Evolutionary conservation across 768 basidiomycete genomes (phyloP), one percentile per base, ranked within the genome.

Genomic region (Macrocybe gigantea): DNA sequence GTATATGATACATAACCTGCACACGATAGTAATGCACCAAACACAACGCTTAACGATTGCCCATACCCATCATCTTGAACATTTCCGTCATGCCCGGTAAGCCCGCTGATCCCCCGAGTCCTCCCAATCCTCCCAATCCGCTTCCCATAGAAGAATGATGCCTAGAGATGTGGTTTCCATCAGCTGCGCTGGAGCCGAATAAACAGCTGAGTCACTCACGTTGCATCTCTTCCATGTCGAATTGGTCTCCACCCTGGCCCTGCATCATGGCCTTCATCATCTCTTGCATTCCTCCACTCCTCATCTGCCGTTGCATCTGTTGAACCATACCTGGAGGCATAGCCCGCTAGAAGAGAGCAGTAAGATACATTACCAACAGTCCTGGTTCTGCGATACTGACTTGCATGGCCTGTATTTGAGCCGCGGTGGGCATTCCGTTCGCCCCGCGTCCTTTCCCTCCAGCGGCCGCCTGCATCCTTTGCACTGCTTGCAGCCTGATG

Each of bases 221-320:
- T 68, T 93, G 89, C 89, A 94, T 92, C 64, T 95, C 92, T 50
- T 90, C 88, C 87, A 95, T 88, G 60, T 93, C 92, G 45, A 85
- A 72, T 60, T 92, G 83, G 58, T 93, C 93, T 8, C 89, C 89
- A 46, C 88, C 90, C 56, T 89, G 84, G 7, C 92, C 89, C 57
- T 93, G 91, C 88, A 96, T 93, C 90, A 97, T 93, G 29, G 88
- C 85, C 62, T 88, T 89, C 93, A 95, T 93, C 92, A 95, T 95
- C 58, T 95, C 93, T 64, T 93, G 89, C 83, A 96, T 87, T 39
- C 91, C 91, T 7, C 88, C 89, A 47, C 83, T 67, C 48, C 85
- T 73, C 61, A 89, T 70, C 59, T 89, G 85, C 44, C 82, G 74
- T 60, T 90, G 92, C 83, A 97, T 85, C 61, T 98, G 88, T 60